Percentiles rank a stretch among this genome's conserved stretches.
Conservation (phyloP, 306 rosid genomes). For the Morella rubra region DNA sequence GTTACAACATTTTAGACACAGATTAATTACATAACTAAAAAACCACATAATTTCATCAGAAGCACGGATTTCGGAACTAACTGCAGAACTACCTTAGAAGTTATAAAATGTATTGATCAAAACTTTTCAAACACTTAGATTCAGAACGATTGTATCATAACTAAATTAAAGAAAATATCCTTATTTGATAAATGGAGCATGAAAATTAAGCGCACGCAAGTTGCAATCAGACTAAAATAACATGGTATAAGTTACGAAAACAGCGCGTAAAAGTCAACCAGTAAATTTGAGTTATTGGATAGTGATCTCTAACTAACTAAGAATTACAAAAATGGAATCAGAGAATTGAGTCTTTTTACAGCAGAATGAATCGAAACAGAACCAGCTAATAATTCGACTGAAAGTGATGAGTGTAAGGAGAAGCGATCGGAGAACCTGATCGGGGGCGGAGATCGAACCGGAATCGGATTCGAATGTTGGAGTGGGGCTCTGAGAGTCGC, state of each 20-base stretch:
- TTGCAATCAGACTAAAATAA: background rate
- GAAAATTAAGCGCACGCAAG: background rate
- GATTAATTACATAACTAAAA: no score
- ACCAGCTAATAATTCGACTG: background rate
- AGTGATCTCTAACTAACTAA: background rate
- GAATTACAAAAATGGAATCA: background rate
- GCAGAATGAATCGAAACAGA: background rate
- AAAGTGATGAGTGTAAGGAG: background rate
- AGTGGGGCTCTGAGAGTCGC: slow-evolving; percentile 59
- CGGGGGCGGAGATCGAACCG: slow-evolving; percentile 45
- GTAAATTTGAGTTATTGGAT: background rate
- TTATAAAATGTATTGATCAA: no score
- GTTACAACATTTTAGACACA: background rate
- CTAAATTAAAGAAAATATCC: background rate
- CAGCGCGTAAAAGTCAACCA: background rate
- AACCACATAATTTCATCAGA: no score
- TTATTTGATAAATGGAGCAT: background rate
- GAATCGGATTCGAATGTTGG: slow-evolving; percentile 45
- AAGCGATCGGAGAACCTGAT: slow-evolving; percentile 47
- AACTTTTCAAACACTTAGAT: no score
- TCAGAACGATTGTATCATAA: background rate
- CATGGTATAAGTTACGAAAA: background rate
- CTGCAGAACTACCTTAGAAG: no score
- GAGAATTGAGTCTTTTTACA: background rate
- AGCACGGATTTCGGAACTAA: no score